phyloP scores from a whole-genome alignment of 257 asterid species.

The Solanum ahanhuiri region DNA sequence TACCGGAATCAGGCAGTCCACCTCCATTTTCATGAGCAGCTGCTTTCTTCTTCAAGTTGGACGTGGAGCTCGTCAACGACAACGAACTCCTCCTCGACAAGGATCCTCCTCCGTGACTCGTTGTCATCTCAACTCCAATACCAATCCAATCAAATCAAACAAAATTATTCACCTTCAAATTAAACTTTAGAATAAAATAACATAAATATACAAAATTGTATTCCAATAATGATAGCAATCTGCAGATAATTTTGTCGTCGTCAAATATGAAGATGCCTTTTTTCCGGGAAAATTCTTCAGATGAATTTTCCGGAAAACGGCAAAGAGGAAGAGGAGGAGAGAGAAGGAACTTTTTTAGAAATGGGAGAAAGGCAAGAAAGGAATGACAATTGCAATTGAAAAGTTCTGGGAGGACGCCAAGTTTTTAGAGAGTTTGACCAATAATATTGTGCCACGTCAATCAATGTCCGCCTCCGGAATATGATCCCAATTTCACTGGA shows the following conservation, averaged over 20 bases:
- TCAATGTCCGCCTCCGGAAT: not conserved
- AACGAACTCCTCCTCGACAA: constrained; percentile 12
- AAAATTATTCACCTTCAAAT: not conserved
- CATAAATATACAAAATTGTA: not conserved
- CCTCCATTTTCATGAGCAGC: not conserved
- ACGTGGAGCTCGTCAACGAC: constrained; percentile 1
- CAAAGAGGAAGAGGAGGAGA: not conserved
- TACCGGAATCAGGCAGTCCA: not conserved
- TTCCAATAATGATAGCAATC: not conserved
- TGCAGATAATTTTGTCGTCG: not conserved
- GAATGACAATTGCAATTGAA: not conserved
- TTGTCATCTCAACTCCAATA: constrained; percentile 2
- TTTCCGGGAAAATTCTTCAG: not conserved
- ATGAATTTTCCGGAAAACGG: constrained; percentile 6
- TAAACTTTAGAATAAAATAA: not conserved
- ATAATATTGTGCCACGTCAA: not conserved
- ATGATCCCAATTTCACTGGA: not conserved
- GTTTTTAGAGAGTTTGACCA: not conserved
- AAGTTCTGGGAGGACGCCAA: not conserved
- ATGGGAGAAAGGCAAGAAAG: not conserved
- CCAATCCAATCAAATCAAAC: not conserved
- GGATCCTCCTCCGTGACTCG: constrained; percentile 13
- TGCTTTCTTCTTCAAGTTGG: not conserved
- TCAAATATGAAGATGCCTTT: not conserved
- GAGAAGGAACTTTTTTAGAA: not conserved